phyloP scores from a whole-genome alignment of 176 grass and related monocot genomes.

The Eleusine coracana region DNA sequence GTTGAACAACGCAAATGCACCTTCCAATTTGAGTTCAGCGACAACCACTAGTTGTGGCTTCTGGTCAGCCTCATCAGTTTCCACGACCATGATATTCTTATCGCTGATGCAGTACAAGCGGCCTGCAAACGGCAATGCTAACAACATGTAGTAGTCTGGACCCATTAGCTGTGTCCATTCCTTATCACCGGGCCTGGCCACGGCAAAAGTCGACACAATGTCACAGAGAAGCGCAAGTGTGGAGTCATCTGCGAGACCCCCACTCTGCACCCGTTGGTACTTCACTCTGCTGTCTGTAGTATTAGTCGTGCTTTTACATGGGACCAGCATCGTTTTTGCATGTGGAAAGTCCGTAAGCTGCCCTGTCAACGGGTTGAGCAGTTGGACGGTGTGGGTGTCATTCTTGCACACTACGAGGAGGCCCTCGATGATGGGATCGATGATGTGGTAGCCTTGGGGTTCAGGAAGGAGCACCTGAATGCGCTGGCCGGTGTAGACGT shows the following conservation, averaged over 20 bases:
- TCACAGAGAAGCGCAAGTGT: too few relatives aligned
- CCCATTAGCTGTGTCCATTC: background rate
- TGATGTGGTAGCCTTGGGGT: background rate
- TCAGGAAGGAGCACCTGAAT: background rate
- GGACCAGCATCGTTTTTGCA: too few relatives aligned
- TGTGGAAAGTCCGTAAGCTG: too few relatives aligned
- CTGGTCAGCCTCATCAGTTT: background rate
- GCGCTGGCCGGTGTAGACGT: constrained; percentile 10
- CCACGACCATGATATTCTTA: background rate
- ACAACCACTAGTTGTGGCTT: background rate
- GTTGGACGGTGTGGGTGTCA: background rate
- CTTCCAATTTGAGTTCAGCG: background rate
- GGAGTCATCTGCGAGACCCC: too few relatives aligned
- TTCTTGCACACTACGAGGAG: background rate
- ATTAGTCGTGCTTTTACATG: too few relatives aligned
- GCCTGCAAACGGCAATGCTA: background rate
- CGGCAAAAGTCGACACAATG: background rate
- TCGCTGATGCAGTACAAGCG: background rate
- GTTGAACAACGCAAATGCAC: too few relatives aligned
- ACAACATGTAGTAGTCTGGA: background rate
- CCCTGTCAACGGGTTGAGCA: background rate
- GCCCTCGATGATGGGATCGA: background rate
- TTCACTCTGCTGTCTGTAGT: too few relatives aligned
- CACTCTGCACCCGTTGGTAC: too few relatives aligned
- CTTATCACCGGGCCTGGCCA: background rate